Evolutionary conservation across 345 rosid genomes (phyloP), one percentile per base, ranked within the genome.

Genomic region (Geranium brycei): DNA sequence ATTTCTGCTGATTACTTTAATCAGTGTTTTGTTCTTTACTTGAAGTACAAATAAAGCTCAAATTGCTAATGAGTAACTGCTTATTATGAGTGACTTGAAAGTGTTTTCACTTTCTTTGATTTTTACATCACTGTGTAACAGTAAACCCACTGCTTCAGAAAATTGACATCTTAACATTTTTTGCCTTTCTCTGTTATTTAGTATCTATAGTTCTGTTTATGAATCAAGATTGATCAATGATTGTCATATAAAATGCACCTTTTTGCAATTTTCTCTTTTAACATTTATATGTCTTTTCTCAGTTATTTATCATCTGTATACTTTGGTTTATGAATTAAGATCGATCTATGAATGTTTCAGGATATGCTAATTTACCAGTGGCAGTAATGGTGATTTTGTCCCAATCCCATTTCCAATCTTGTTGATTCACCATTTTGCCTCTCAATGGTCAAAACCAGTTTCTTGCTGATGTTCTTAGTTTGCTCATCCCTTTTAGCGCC

Each of bases 401-500:
- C 53, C 53, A 47, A 8, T 11, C 4, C 8, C 51, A 41, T 28
- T 17, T 7, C 59, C 19, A 1, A 38, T 51, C 19, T 61, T 19
- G 61, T 66, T 18, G 23, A 64, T 51, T 65, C 56, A 30, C 65
- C 28, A 60, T 35, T 53, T 17, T 38, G 57, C 56, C 57, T 56
- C 4, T 28, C 14, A 62, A 79, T 79, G 86, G 64, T 79, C 11
- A 47, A 53, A 57, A 19, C 3, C 66, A 61, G 51, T 41, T 4
- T 51, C 66, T 62, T 60, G 32, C 68, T 63, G 47, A 19, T 65
- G 58, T 19, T 76, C 62, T 64, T 62, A 31, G 30, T 75, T 10
- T 73, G 66, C 66, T 28, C 69, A 55, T 69, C 40, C 53, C 8
- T 35, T 75, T 73, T 80, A 77, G 81, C 73, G 73, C 81, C 82